Percentiles rank a stretch among this genome's conserved stretches.
Conservation (phyloP, 2,329 filamentous ascomycete genomes). For the Epichloe baconii region DNA sequence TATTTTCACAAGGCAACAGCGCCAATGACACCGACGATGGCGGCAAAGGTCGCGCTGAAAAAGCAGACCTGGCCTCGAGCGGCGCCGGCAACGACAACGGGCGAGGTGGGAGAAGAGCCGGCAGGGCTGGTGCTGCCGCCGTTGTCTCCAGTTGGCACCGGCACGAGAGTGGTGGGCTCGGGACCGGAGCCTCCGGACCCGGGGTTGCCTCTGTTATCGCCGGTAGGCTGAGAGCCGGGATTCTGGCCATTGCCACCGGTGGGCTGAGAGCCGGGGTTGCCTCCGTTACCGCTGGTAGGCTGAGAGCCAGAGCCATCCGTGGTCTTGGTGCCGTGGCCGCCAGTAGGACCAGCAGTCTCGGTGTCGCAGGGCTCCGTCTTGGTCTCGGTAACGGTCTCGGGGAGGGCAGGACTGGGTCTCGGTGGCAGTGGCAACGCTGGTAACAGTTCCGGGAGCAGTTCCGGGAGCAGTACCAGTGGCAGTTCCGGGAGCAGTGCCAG, state of each 20-base stretch:
- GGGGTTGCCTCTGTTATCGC: background rate
- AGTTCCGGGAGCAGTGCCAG: no score
- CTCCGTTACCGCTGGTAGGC: background rate
- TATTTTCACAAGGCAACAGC: background rate
- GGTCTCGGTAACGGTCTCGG: background rate
- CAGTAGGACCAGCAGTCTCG: background rate
- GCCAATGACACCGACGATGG: background rate
- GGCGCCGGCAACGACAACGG: conserved; percentile 1
- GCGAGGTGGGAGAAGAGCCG: background rate
- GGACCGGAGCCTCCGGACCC: background rate
- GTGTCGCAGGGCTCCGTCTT: background rate
- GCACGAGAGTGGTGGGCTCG: background rate
- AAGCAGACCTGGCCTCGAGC: background rate
- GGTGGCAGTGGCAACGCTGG: background rate
- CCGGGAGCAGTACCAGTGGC: background rate
- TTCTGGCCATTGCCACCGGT: background rate
- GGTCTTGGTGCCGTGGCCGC: background rate
- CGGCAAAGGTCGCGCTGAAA: background rate
- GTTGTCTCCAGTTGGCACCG: background rate
- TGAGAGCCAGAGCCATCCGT: background rate
- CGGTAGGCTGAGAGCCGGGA: background rate
- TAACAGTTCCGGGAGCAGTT: background rate
- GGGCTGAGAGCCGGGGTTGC: background rate
- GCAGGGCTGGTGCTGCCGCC: background rate
- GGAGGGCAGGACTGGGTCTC: background rate